A percentile compares a stretch with the other conserved stretches of the same genome.
Evolutionary conservation across 257 asterid species (phyloP).

Genomic region (Solanum ossicruentum): DNA sequence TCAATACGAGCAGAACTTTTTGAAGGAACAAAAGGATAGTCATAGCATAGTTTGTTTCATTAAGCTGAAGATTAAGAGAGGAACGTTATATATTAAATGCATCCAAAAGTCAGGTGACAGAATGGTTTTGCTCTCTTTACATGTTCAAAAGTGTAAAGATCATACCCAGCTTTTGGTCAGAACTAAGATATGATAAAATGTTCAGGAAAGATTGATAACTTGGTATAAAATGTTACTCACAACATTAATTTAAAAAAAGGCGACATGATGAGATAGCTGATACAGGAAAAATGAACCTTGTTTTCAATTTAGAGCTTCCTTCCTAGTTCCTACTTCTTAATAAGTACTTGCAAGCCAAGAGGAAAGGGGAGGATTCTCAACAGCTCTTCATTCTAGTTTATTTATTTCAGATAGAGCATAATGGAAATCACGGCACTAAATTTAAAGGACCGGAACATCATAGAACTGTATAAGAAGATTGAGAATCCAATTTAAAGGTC

Average conservation of each 20-base stretch:
- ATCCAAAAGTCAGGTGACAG: not conserved
- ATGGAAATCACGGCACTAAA: not conserved
- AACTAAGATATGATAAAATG: not conserved
- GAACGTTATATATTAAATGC: not conserved
- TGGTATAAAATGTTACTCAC: not conserved
- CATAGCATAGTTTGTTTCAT: not conserved
- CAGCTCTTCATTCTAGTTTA: not conserved
- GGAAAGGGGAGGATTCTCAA: not conserved
- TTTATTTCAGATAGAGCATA: not conserved
- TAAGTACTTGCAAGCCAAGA: not conserved
- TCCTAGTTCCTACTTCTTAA: not conserved
- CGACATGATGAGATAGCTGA: not conserved
- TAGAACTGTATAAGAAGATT: not conserved
- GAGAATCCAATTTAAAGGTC: not conserved
- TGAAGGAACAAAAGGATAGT: not conserved
- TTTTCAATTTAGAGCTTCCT: not conserved
- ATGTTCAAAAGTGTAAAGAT: not conserved
- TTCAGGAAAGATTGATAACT: not conserved
- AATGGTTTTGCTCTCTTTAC: not conserved
- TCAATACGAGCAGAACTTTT: not conserved
- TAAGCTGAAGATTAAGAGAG: not conserved
- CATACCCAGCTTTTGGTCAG: not conserved
- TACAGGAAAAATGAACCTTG: not conserved
- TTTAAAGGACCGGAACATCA: not conserved
- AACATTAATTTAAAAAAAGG: not conserved